Evolutionary conservation across 495 filamentous ascomycete genomes (phyloP).

Genomic region (Terfezia boudieri): DNA sequence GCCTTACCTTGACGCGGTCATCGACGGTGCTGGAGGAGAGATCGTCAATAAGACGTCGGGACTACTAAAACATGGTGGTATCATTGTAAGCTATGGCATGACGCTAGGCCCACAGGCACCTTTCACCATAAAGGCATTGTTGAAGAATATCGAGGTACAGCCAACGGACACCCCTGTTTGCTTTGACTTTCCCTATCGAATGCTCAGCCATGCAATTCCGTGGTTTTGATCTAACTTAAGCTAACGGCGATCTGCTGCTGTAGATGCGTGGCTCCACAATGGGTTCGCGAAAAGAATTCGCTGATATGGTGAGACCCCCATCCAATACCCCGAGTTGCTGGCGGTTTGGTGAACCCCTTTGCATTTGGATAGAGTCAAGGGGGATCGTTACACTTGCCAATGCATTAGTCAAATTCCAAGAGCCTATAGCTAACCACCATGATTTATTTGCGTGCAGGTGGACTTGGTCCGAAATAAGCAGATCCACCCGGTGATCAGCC

Average conservation of each 20-base stretch:
- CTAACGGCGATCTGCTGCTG: not conserved
- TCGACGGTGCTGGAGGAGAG: slow-evolving; percentile 62
- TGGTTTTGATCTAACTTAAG: too few species aligned
- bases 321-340: too few species aligned
- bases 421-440: not conserved
- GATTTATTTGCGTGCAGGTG: slow-evolving; percentile 10
- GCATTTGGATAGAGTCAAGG: too few species aligned
- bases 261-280: slow-evolving; percentile 33
- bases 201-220: too few species aligned
- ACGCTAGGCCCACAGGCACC: slow-evolving; percentile 51
- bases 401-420: too few species aligned
- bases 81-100: slow-evolving; percentile 56
- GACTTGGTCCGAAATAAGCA: slow-evolving; percentile 41
- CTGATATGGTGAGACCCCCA: slow-evolving; percentile 32
- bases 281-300: slow-evolving; percentile 53
- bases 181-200: not conserved
- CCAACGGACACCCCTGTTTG: not conserved
- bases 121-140: slow-evolving; percentile 44
- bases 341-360: not conserved
- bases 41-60: slow-evolving; percentile 39
- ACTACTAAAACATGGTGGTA: slow-evolving; percentile 30
- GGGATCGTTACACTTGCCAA: too few species aligned
- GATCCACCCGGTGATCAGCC: slow-evolving; percentile 41
- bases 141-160: slow-evolving; percentile 48
- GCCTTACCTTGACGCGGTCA: slow-evolving; percentile 41